A percentile compares a stretch with the other conserved stretches of the same genome.
Conservation (phyloP, 2,329 filamentous ascomycete genomes). For the Triangularia verruculosa region DNA sequence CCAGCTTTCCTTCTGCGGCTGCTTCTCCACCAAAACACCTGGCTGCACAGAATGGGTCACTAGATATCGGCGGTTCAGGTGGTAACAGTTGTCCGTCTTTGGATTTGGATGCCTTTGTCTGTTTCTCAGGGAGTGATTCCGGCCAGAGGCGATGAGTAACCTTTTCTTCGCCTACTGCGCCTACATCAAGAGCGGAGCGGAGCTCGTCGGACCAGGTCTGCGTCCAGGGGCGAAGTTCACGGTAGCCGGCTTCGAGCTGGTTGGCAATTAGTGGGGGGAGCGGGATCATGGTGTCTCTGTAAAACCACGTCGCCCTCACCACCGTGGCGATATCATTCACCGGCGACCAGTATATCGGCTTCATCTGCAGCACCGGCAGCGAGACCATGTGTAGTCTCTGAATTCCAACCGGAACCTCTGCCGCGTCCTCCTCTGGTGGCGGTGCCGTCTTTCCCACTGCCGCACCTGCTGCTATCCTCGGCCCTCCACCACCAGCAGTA, state of each 20-base stretch:
- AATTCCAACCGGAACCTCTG: slow-evolving; percentile 77
- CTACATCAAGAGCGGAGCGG: slow-evolving; percentile 84
- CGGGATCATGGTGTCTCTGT: slow-evolving; percentile 86
- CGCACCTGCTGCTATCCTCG: neutral
- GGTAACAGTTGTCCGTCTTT: slow-evolving; percentile 28
- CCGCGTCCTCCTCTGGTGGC: slow-evolving; percentile 24
- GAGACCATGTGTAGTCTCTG: slow-evolving; percentile 89
- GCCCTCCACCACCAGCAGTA: slow-evolving; percentile 11
- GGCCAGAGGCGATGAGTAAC: slow-evolving; percentile 83
- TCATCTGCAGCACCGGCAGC: slow-evolving; percentile 80
- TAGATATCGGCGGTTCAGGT: slow-evolving; percentile 44
- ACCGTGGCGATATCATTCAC: slow-evolving; percentile 85
- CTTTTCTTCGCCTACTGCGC: slow-evolving; percentile 86
- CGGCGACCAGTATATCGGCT: slow-evolving; percentile 96
- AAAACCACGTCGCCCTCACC: slow-evolving; percentile 91
- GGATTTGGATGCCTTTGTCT: neutral
- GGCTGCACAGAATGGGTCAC: slow-evolving; percentile 57
- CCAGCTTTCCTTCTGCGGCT: slow-evolving; percentile 51
- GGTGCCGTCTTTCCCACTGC: neutral
- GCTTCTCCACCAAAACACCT: slow-evolving; percentile 59
- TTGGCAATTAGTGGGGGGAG: slow-evolving; percentile 84
- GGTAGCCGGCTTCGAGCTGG: slow-evolving; percentile 85
- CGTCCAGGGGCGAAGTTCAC: slow-evolving; percentile 82
- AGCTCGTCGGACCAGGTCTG: slow-evolving; percentile 92
- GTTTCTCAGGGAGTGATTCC: slow-evolving; percentile 37